These are phyloP conservation scores for Sarcomyxa edulis DNA, from an alignment of 768 basidiomycete species.

Conservation along the genomic window DNA sequence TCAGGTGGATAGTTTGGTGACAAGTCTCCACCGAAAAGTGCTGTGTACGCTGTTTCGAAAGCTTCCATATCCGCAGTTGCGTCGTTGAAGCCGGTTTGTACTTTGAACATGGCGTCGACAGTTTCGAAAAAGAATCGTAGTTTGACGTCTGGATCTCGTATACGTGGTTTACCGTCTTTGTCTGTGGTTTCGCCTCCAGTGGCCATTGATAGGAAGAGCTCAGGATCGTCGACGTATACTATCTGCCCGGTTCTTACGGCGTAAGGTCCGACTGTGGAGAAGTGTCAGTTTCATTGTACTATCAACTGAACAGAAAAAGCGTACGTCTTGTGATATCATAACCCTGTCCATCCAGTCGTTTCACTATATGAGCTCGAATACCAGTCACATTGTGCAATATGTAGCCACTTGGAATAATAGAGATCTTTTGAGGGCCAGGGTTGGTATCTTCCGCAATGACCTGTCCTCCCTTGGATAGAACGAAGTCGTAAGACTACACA, in stretches of 20 bases:
- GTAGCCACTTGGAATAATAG: constrained; percentile 60
- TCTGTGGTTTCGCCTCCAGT: constrained; percentile 15
- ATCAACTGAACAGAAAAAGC: constrained; percentile 17
- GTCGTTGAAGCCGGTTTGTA: constrained; percentile 32
- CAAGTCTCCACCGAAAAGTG: constrained; percentile 67
- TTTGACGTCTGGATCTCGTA: constrained; percentile 40
- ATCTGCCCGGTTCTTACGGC: constrained; percentile 73
- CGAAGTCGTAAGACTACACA: constrained; percentile 73
- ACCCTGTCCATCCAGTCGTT: constrained; percentile 75
- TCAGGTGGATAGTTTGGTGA: constrained; percentile 19
- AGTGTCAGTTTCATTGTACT: constrained; percentile 6
- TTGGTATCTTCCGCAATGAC: constrained; percentile 60
- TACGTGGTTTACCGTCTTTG: constrained; percentile 9
- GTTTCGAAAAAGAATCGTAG: constrained; percentile 55
- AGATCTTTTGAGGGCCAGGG: constrained; percentile 64
- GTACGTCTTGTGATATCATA: constrained; percentile 82
- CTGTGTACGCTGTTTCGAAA: constrained; percentile 55
- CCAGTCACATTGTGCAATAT: constrained; percentile 75
- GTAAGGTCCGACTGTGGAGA: constrained; percentile 68
- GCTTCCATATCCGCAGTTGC: constrained; percentile 34
- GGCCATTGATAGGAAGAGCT: constrained; percentile 26
- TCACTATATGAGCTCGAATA: constrained; percentile 72
- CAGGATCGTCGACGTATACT: constrained; percentile 77
- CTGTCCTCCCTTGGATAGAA: constrained; percentile 60
- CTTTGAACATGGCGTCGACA: constrained; percentile 40